These are phyloP conservation scores for Glycine latifolia DNA, from an alignment of 306 rosid genomes.

Conservation along the genomic window DNA sequence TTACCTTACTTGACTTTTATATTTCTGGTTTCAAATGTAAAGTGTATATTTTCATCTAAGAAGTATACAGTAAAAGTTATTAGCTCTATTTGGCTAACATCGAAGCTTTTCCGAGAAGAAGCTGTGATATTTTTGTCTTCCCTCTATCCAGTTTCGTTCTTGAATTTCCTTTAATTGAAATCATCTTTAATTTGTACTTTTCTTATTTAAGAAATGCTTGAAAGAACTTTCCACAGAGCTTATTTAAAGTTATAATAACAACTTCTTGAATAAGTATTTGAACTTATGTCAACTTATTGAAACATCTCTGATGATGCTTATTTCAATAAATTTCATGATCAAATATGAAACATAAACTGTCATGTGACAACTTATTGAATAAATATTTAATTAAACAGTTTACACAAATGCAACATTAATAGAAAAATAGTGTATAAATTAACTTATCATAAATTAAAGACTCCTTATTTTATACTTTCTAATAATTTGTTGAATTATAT, in stretches of 20 bases:
- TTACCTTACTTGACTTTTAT: background rate
- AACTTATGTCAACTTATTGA: background rate
- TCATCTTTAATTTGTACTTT: background rate
- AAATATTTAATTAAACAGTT: background rate
- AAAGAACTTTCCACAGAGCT: background rate
- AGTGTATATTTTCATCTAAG: background rate
- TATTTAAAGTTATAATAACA: background rate
- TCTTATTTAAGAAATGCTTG: background rate
- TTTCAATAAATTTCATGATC: background rate
- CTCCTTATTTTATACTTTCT: background rate
- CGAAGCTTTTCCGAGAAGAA: background rate
- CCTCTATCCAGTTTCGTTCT: background rate
- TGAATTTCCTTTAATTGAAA: background rate
- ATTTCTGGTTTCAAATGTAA: background rate
- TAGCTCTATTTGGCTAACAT: background rate
- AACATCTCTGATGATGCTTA: background rate
- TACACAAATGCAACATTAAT: background rate
- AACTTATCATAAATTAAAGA: background rate
- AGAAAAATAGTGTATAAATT: background rate
- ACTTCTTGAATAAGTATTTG: background rate
- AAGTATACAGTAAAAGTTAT: background rate
- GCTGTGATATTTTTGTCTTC: background rate
- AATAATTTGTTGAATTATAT: background rate
- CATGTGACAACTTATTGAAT: background rate
- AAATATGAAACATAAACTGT: background rate